A percentile compares a stretch with the other conserved stretches of the same genome.
Evolutionary conservation across 495 filamentous ascomycete genomes (phyloP).

Genomic region (Aspergillus conjunctus): DNA sequence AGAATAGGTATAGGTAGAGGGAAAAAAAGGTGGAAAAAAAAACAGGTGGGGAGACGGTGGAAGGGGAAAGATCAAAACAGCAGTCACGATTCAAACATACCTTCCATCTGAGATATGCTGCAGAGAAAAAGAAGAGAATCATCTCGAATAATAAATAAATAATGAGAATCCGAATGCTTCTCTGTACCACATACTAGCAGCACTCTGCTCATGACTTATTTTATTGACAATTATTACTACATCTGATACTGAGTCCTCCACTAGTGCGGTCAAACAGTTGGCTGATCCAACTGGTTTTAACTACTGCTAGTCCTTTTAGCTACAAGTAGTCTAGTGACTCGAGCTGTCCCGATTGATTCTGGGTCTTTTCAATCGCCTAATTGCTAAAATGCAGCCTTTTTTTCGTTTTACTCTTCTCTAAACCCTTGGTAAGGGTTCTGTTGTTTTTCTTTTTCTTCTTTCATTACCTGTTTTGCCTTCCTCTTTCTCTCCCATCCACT

Average conservation of each 20-base stretch:
- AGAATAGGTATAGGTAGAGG: constrained; percentile 1
- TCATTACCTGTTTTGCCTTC: constrained; percentile 11
- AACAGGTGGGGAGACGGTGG: neutral
- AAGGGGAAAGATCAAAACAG: constrained; percentile 1
- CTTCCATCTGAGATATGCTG: constrained; percentile 7
- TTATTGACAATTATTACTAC: constrained; percentile 34
- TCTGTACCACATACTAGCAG: constrained; percentile 5
- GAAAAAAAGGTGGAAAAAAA: neutral
- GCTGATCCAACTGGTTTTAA: constrained; percentile 23
- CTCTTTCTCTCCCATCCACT: constrained; percentile 5
- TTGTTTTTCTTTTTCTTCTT: constrained; percentile 17
- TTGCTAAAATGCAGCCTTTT: too few species aligned
- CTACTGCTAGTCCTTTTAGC: constrained; percentile 19
- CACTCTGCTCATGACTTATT: constrained; percentile 1
- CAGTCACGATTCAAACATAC: neutral
- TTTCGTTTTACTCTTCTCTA: constrained; percentile 21
- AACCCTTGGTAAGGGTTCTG: constrained; percentile 18
- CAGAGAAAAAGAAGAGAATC: constrained; percentile 1
- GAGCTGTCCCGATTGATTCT: constrained; percentile 29
- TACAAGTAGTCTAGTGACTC: constrained; percentile 16
- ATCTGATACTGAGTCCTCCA: constrained; percentile 28
- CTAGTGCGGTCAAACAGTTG: constrained; percentile 30
- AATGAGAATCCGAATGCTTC: neutral
- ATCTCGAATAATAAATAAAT: neutral
- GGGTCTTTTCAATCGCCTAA: constrained; percentile 24